These are phyloP conservation scores for Knoxdaviesia proteae DNA, from an alignment of 2,329 filamentous ascomycete genomes.

Conservation along the genomic window DNA sequence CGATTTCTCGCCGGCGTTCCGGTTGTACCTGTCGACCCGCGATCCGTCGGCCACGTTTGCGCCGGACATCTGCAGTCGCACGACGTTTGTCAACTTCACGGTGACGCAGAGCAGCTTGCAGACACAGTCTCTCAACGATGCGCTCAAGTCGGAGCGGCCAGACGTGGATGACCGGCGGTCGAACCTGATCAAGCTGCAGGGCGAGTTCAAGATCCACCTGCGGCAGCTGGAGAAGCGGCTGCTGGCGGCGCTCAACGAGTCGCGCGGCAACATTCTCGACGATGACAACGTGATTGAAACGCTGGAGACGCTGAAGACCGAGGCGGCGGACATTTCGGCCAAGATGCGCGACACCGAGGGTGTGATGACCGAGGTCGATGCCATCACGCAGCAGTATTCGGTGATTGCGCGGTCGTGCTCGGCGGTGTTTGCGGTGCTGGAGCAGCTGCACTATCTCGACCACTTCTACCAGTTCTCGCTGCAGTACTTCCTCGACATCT, in stretches of 20 bases:
- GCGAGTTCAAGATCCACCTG: slow-evolving; percentile 97
- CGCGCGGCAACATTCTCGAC: slow-evolving; percentile 90
- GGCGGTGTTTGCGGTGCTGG: slow-evolving; percentile 87
- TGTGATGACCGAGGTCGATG: slow-evolving; percentile 94
- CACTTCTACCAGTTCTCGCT: slow-evolving; percentile 99
- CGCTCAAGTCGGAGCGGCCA: slow-evolving; percentile 89
- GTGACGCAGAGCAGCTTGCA: slow-evolving; percentile 97
- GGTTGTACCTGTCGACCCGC: slow-evolving; percentile 80
- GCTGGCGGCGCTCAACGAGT: slow-evolving; percentile 89
- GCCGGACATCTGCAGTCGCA: slow-evolving; percentile 92
- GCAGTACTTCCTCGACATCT: slow-evolving; percentile 95
- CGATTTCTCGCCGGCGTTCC: slow-evolving; percentile 94
- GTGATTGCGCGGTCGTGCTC: slow-evolving; percentile 89
- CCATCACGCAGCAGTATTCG: slow-evolving; percentile 84
- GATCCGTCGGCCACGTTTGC: slow-evolving; percentile 92
- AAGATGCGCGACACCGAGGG: slow-evolving; percentile 96
- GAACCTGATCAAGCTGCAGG: slow-evolving; percentile 95
- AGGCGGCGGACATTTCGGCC: slow-evolving; percentile 82
- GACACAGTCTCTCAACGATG: slow-evolving; percentile 92
- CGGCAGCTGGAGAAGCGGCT: slow-evolving; percentile 87
- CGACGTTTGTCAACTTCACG: slow-evolving; percentile 98
- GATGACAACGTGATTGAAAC: slow-evolving; percentile 98
- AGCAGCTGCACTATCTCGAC: slow-evolving; percentile 94
- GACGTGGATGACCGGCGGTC: slow-evolving; percentile 92
- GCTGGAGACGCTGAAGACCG: slow-evolving; percentile 90